A percentile compares a stretch with the other conserved stretches of the same genome.
phyloP scores from a whole-genome alignment of 164 flowering plant species.

The Tinospora cordifolia region DNA sequence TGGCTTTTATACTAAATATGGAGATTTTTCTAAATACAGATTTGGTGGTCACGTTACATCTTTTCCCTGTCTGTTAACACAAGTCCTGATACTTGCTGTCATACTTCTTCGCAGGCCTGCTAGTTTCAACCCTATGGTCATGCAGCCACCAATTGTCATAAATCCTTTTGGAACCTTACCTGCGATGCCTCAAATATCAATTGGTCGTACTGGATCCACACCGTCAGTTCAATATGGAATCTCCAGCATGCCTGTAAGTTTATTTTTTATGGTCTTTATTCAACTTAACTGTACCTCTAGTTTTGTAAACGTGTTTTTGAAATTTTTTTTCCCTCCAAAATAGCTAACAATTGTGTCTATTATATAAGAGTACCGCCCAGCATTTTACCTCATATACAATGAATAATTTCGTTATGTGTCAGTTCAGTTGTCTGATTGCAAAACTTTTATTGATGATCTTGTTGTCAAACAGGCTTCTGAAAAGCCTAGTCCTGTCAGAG shows the following conservation, averaged over 20 bases:
- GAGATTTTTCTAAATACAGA: not conserved
- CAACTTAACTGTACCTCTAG: too few species aligned
- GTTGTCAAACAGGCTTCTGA: conserved; percentile 53
- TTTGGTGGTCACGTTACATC: not conserved
- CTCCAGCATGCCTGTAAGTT: conserved; percentile 73
- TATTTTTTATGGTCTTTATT: not conserved
- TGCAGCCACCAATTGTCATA: conserved; percentile 38
- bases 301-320: too few species aligned
- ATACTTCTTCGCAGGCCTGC: conserved; percentile 36
- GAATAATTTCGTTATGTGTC: conserved; percentile 1
- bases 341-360: not conserved
- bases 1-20: not conserved
- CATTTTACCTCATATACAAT: not conserved
- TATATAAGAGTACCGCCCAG: not conserved
- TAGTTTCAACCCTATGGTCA: conserved; percentile 32
- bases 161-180: conserved; percentile 87
- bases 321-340: not conserved
- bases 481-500: conserved; percentile 71
- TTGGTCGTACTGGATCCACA: conserved; percentile 60
- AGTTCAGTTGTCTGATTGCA: not conserved
- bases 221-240: conserved; percentile 91
- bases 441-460: not conserved
- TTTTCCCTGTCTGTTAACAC: too few species aligned
- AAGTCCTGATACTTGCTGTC: not conserved
- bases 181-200: conserved; percentile 80